Evolutionary conservation across 768 basidiomycete genomes (phyloP).

Genomic region (Trametes punicea): DNA sequence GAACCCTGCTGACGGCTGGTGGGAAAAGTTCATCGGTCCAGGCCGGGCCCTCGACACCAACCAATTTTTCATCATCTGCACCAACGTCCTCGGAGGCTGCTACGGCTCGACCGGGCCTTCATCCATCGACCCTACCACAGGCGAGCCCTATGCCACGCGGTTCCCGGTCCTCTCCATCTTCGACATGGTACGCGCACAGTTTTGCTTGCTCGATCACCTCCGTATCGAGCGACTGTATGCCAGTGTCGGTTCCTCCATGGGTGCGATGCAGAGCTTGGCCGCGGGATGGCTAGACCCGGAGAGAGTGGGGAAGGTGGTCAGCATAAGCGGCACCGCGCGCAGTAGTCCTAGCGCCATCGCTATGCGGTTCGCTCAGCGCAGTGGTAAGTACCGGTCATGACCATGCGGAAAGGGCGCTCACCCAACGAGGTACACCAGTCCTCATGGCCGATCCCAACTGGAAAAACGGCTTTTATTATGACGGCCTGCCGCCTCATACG

Average conservation of each 20-base stretch:
- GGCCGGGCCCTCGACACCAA: conserved; percentile 92
- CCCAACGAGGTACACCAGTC: conserved; percentile 46
- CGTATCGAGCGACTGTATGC: conserved; percentile 86
- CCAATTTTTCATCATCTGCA: conserved; percentile 90
- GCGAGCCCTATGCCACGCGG: conserved; percentile 76
- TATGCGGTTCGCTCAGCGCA: conserved; percentile 94
- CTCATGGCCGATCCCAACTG: conserved; percentile 99
- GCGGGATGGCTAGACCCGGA: conserved; percentile 91
- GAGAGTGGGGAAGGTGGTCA: conserved; percentile 85
- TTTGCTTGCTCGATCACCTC: conserved; percentile 78
- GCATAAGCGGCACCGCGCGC: conserved; percentile 92
- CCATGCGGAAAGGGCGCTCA: background rate
- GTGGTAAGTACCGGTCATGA: conserved; percentile 55
- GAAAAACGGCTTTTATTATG: conserved; percentile 99
- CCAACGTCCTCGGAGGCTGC: conserved; percentile 96
- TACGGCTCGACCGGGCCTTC: conserved; percentile 97
- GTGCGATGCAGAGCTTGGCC: conserved; percentile 96
- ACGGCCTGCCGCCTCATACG: conserved; percentile 89
- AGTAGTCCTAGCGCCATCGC: conserved; percentile 91
- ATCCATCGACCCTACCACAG: conserved; percentile 66
- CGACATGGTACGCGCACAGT: conserved; percentile 97
- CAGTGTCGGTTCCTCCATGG: conserved; percentile 94
- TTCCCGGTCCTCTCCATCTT: conserved; percentile 94
- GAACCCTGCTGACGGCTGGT: conserved; percentile 91
- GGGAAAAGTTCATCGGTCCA: conserved; percentile 98